These are phyloP conservation scores for Ophiostoma piceae DNA, from an alignment of 2,329 filamentous ascomycete genomes.

Conservation along the genomic window DNA sequence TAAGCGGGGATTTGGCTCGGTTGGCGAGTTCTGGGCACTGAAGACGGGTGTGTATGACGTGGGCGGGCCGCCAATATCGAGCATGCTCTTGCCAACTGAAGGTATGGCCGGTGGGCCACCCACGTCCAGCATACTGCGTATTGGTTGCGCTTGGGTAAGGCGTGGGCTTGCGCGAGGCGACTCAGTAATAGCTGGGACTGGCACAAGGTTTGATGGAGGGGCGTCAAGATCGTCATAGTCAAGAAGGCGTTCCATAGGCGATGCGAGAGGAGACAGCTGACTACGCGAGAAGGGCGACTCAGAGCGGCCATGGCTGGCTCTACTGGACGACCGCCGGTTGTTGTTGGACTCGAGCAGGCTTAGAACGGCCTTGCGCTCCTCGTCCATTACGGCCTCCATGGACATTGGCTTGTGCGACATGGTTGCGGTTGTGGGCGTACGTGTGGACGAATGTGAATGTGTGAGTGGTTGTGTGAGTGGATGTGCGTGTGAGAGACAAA, in stretches of 20 bases:
- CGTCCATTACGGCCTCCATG: conserved; percentile 69
- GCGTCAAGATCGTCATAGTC: conserved; percentile 42
- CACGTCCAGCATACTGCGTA: conserved; percentile 63
- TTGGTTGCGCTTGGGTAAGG: conserved; percentile 48
- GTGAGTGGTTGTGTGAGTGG: conserved; percentile 11
- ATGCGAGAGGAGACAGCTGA: conserved; percentile 61
- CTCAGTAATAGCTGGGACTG: conserved; percentile 22
- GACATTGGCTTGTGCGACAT: conserved; percentile 55
- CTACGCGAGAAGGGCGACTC: conserved; percentile 49
- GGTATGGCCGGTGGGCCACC: conserved; percentile 37
- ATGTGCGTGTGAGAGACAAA: background rate
- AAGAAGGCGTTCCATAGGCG: conserved; percentile 65
- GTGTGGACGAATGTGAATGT: background rate
- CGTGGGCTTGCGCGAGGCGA: conserved; percentile 31
- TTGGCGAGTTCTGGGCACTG: conserved; percentile 46
- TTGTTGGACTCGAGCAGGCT: conserved; percentile 55
- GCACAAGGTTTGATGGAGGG: conserved; percentile 24
- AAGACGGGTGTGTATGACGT: conserved; percentile 32
- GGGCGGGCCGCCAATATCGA: conserved; percentile 42
- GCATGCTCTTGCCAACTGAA: conserved; percentile 47
- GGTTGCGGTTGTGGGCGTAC: conserved; percentile 21
- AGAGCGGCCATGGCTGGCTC: conserved; percentile 39
- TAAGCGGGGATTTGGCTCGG: conserved; percentile 37
- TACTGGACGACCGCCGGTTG: conserved; percentile 30
- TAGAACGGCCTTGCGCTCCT: conserved; percentile 69